Evolutionary conservation across 495 filamentous ascomycete genomes (phyloP), one percentile per base, ranked within the genome.

Genomic region (Penicillium coprophilum): DNA sequence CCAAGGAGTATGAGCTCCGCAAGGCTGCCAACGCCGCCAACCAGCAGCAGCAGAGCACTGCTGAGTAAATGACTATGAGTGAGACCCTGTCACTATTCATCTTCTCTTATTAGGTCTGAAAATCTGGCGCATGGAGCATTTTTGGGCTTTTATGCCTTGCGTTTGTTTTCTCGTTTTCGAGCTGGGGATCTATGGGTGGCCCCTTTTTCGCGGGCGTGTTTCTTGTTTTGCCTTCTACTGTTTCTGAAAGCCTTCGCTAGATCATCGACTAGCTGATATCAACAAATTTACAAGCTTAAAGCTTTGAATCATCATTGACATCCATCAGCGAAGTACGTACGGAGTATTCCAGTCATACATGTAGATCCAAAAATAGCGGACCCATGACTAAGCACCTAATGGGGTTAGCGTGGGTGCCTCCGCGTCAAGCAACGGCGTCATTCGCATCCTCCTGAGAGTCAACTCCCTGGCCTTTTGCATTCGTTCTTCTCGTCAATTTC

Each of bases 1-100:
- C 91, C 46, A 95, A 95, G 69, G 95, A 99, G 73, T 95, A 85
- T 67, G 92, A 96, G 61, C 79, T 97, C 54, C 87, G 92, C 62
- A 95, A 93, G 78, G 96, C 93, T 80, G 88, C 89, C 23, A 84
- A 85, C 15, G 86, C 82, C 38, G 70, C 71, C 46, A 64, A 61
- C 48, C 66, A 73, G 58, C 74, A 77, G 40, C 66, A 70, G 64
- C 74, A 77, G 59, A 68, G 66, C 48, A 67, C 60, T 21, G 56
- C 49, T 41, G 62, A 69, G 45, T 71, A 75, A 59, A 60, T 57
- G 52, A 36, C 49, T 27, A 60, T 58, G 39, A 21, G 62, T 59
- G 34, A 27, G n/a, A 6, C 30, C 24, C 15, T 24, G 34, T 12
- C 52, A 36, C 21, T 28, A 17, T 50, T 39, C 27, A 21, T 38